A percentile compares a stretch with the other conserved stretches of the same genome.
These are phyloP conservation scores for Ustilago tritici DNA, from an alignment of 1,284 basidiomycete species.

Conservation along the genomic window DNA sequence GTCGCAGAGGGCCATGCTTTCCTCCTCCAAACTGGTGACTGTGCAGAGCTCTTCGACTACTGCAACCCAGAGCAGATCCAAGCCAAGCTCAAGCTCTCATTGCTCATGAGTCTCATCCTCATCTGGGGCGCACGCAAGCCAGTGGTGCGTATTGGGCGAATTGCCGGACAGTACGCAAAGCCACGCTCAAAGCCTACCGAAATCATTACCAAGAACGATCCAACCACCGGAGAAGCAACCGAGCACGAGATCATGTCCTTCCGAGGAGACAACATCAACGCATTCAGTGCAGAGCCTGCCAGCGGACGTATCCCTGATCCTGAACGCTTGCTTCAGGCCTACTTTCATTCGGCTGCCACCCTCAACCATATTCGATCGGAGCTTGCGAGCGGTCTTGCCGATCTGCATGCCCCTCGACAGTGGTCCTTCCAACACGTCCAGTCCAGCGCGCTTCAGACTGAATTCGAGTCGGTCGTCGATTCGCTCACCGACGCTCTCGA, in stretches of 20 bases:
- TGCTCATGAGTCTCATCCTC: slow-evolving; percentile 94
- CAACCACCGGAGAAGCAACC: slow-evolving; percentile 49
- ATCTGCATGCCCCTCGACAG: slow-evolving; percentile 85
- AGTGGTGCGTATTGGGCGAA: slow-evolving; percentile 63
- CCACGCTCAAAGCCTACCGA: slow-evolving; percentile 90
- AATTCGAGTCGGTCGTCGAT: slow-evolving; percentile 87
- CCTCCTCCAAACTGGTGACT: slow-evolving; percentile 95
- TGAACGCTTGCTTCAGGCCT: slow-evolving; percentile 84
- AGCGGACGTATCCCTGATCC: slow-evolving; percentile 86
- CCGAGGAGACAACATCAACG: slow-evolving; percentile 96
- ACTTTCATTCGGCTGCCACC: slow-evolving; percentile 94
- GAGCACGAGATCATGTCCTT: slow-evolving; percentile 76
- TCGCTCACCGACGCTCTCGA: slow-evolving; percentile 90
- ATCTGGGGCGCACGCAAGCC: slow-evolving; percentile 84
- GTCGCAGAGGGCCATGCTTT: slow-evolving; percentile 76
- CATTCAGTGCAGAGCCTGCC: slow-evolving; percentile 74
- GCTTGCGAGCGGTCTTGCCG: slow-evolving; percentile 88
- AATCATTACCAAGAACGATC: slow-evolving; percentile 69
- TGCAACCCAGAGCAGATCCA: slow-evolving; percentile 88
- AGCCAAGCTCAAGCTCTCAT: slow-evolving; percentile 90
- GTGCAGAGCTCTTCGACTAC: slow-evolving; percentile 77
- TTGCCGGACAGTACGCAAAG: slow-evolving; percentile 85
- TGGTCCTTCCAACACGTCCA: slow-evolving; percentile 95
- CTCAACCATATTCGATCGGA: slow-evolving; percentile 91
- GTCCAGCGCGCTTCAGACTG: slow-evolving; percentile 79